Evolutionary conservation across 192 early-diverging fungal genomes (phyloP).

Genomic region (Diversispora epigaea): DNA sequence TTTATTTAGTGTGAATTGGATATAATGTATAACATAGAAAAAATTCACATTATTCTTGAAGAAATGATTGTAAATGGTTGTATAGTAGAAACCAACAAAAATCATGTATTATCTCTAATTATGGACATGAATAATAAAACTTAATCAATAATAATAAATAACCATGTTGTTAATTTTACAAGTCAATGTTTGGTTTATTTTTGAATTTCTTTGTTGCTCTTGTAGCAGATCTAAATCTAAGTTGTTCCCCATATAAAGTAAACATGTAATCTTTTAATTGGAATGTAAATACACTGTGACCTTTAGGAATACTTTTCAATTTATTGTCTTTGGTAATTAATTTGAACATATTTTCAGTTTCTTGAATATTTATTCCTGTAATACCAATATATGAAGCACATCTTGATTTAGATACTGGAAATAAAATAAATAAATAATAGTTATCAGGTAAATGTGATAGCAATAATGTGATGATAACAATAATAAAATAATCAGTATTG

Average conservation of each 20-base stretch:
- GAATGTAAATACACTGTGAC: slow-evolving; percentile 56
- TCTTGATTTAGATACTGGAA: slow-evolving; percentile 66
- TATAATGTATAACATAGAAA: slow-evolving; percentile 43
- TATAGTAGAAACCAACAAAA: slow-evolving; percentile 41
- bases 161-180: not conserved
- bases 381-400: slow-evolving; percentile 77
- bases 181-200: slow-evolving; percentile 57
- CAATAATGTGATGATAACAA: not conserved
- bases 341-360: slow-evolving; percentile 85
- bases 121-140: slow-evolving; percentile 8
- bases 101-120: slow-evolving; percentile 3
- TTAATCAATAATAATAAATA: too few relatives aligned
- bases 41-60: slow-evolving; percentile 44
- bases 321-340: slow-evolving; percentile 68
- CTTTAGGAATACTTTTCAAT: slow-evolving; percentile 71
- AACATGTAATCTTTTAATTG: slow-evolving; percentile 49
- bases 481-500: not conserved
- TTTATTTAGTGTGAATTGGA: slow-evolving; percentile 44
- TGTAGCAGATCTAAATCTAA: slow-evolving; percentile 69
- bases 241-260: slow-evolving; percentile 76
- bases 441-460: not conserved
- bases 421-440: not conserved
- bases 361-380: slow-evolving; percentile 80
- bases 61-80: slow-evolving; percentile 38
- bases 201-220: slow-evolving; percentile 76